Base-by-base conservation (phyloP, 495 filamentous ascomycete species). In the Talaromyces trachyspermus region DNA sequence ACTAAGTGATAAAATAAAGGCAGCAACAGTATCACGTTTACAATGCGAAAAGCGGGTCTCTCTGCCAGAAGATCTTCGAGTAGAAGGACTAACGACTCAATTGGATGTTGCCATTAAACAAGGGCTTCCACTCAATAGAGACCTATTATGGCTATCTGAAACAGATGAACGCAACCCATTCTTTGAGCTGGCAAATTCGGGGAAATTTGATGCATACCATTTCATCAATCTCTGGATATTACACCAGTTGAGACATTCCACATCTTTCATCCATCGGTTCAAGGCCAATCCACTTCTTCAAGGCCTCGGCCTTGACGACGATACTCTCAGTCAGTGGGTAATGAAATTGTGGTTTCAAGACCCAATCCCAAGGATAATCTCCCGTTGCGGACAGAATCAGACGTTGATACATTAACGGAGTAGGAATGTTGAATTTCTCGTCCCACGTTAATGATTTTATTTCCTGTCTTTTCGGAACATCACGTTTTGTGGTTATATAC, bases 141-240 rank as follows among this genome's bases (percentile, higher is more conserved):
- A 62, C 44, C 49, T 46, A 15, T 47, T 59, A 15, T 46, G 46
- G 19, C 11, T 52, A 0, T 51, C 53, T 8, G 48, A 48, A 18
- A 38, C 52, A 23, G 49, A 52, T 6, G 48, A 54, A 43, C 24
- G 17, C 0, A 49, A 50, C 22, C 51, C 51, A 3, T 57, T 56
- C 41, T 54, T 48, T 9, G 50, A 54, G 15, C 44, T 54, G 8
- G 47, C 43, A 9, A 23, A 45, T 2, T 14, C 47, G 2, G 22
- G 35, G 0, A 19, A 43, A 4, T 22, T 58, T 15, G 48, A 53
- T 14, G 50, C 54, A 5, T 25, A 42, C 6, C 42, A 42, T 5
- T 62, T 61, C 29, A 49, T 66, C 33, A 60, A 61, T 30, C 53
- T 52, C 35, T 65, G 65, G 62, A 54, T 65, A 19, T 56, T 66